Evolutionary conservation across 805 yeast species (phyloP), one percentile per base, ranked within the genome.

Genomic region (Citeromyces matritensis): DNA sequence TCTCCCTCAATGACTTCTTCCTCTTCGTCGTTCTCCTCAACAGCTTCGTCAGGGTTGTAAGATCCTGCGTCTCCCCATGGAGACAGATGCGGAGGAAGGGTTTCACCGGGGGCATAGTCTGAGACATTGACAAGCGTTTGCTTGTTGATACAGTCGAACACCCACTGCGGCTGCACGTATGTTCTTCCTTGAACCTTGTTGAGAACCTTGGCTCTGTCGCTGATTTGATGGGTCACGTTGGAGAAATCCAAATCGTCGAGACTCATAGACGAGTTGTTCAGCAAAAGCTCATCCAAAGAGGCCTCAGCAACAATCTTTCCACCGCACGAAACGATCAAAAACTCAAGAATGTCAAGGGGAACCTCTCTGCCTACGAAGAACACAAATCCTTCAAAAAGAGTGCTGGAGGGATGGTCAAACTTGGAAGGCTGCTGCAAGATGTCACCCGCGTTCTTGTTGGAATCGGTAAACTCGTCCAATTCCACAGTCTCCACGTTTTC

Each of bases 1-100:
- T 53, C 72, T 5, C 47, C 69, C n/a, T 55, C 73, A 6, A 53
- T 73, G 3, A 47, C 66, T 12, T 52, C 71, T 10, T 50, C 66
- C 4, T 45, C 63, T 6, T 51, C 69, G 9, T 53, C 69, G 11
- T 31, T 55, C 5, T 45, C 56, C 23, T 45, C 65, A 9, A 51
- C 44, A 23, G 55, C 55, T 23, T 70, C 78, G 35, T 65, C 73
- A 45, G 98, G 97, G 55, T 88, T 73, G 58, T 91, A 91, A 33
- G 76, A 78, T 44, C 79, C 84, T 30, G 86, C 69, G 59, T 91
- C 98, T 43, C 97, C 97, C 97, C 98, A 91, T 62, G 98, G 98
- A 32, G 95, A 82, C 47, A 91, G 63, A 56, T 91, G 98, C 24
- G 98, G 96, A 29, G 98, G 98, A 40, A 91, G 64, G 4, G 83